Base-by-base conservation (phyloP, 768 basidiomycete genomes). In the Pholiota conissans region DNA sequence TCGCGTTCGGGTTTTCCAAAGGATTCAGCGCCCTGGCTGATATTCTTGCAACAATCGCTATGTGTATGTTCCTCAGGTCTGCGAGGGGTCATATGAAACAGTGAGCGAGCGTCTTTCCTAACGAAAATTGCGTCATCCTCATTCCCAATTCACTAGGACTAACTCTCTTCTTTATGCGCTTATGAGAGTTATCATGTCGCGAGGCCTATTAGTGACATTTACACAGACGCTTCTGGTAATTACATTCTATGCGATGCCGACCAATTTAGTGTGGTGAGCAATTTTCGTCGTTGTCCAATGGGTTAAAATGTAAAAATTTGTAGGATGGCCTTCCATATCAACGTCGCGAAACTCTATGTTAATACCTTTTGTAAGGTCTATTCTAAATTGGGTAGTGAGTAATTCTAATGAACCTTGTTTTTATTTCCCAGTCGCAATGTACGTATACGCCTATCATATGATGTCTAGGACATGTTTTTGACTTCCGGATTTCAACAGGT, bases 321-420 rank as follows among this genome's bases (percentile, higher is more conserved):
- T 52, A 52, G 52, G 52, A 52, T 52, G 52, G 52, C 52, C 27
- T 52, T 52, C 27, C 52, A 52, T 28, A 52, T 52, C 24, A 52
- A 52, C 18, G 52, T 52, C 13, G 52, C 52, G 26, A 52, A 52
- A 20, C 52, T 52, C 27, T 52, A 52, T 29, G 52, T 52, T 10
- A 52, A 52, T 52, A 52, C 52, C 0, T 52, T 52, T n/a, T 52
- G 52, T 52, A 26, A 52, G 52, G 40, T 39, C 14, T n/a, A n/a
- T n/a, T n/a, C n/a, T n/a, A n/a, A n/a, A n/a, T n/a, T n/a, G n/a
- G n/a, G n/a, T n/a, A n/a, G n/a, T n/a, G n/a, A n/a, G n/a, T n/a
- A n/a, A n/a, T n/a, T n/a, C n/a, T n/a, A n/a, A n/a, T n/a, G n/a
- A n/a, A n/a, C n/a, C 22, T 18, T n/a, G 5, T n/a, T 24, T 24